These are phyloP conservation scores for Rhodotorula sp. DNA, from an alignment of 1,284 basidiomycete species.

Conservation along the genomic window DNA sequence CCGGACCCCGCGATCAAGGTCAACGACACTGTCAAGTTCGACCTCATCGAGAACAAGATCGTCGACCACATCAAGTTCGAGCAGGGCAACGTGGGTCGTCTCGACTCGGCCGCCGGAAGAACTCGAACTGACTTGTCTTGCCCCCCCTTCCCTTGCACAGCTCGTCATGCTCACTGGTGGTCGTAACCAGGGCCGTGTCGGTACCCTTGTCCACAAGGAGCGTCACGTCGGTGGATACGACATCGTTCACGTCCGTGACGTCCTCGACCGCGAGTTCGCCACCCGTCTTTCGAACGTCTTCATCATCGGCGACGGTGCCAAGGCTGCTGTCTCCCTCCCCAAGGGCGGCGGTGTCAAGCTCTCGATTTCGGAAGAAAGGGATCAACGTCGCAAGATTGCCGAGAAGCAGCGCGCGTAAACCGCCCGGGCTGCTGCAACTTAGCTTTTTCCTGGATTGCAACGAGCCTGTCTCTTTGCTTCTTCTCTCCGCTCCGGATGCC, in stretches of 20 bases:
- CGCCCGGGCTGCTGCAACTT: background rate
- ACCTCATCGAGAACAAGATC: conserved; percentile 92
- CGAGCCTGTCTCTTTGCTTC: background rate
- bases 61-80: conserved; percentile 93
- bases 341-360: conserved; percentile 79
- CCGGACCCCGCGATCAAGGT: conserved; percentile 93
- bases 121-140: background rate
- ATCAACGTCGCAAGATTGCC: too few relatives aligned
- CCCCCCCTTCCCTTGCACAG: background rate
- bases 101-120: too few relatives aligned
- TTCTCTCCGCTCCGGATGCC: background rate
- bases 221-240: conserved; percentile 98
- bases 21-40: conserved; percentile 98
- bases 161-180: conserved; percentile 98
- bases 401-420: conserved; percentile 11
- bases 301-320: conserved; percentile 90
- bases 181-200: conserved; percentile 98
- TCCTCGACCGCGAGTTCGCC: conserved; percentile 89
- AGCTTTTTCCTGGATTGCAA: background rate
- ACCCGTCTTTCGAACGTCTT: conserved; percentile 98
- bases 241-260: conserved; percentile 78
- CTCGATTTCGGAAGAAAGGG: conserved; percentile 49
- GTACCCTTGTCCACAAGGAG: conserved; percentile 93
- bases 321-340: conserved; percentile 96
- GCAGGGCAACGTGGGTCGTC: conserved; percentile 67